Percentiles rank a stretch among this genome's conserved stretches.
Evolutionary conservation across 208 protist species (phyloP).

Genomic region (Leishmania aethiopica): DNA sequence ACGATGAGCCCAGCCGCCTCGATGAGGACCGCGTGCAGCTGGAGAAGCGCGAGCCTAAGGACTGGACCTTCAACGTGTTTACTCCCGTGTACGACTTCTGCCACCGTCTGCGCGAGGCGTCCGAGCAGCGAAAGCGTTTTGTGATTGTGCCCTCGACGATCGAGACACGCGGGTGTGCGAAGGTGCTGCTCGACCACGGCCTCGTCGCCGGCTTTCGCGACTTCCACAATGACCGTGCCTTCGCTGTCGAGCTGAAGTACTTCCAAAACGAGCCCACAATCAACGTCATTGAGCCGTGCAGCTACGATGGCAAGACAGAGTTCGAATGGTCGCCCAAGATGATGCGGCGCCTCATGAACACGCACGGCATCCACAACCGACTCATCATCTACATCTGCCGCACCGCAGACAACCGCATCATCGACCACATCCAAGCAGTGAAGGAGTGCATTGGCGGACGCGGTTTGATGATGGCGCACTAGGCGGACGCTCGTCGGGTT

Average conservation of each 20-base stretch:
- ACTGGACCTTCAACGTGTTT: constrained; percentile 79
- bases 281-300: constrained; percentile 88
- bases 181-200: constrained; percentile 88
- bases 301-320: constrained; percentile 86
- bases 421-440: constrained; percentile 91
- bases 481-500: neutral
- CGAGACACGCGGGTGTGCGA: constrained; percentile 87
- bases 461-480: constrained; percentile 91
- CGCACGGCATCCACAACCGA: constrained; percentile 89
- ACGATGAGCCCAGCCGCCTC: constrained; percentile 69
- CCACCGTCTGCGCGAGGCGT: constrained; percentile 85
- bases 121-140: constrained; percentile 89
- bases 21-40: constrained; percentile 88
- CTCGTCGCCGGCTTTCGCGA: constrained; percentile 90
- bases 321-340: constrained; percentile 94
- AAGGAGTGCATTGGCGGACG: constrained; percentile 85
- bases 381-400: constrained; percentile 85
- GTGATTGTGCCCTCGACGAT: constrained; percentile 89
- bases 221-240: constrained; percentile 92
- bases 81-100: constrained; percentile 91
- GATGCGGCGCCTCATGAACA: constrained; percentile 87
- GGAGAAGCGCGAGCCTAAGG: constrained; percentile 74
- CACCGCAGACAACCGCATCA: constrained; percentile 86
- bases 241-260: constrained; percentile 92
- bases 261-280: constrained; percentile 89